Evolutionary conservation across 1,139 yeast genomes (phyloP).

Genomic region (Debaryomyces robertsiae): DNA sequence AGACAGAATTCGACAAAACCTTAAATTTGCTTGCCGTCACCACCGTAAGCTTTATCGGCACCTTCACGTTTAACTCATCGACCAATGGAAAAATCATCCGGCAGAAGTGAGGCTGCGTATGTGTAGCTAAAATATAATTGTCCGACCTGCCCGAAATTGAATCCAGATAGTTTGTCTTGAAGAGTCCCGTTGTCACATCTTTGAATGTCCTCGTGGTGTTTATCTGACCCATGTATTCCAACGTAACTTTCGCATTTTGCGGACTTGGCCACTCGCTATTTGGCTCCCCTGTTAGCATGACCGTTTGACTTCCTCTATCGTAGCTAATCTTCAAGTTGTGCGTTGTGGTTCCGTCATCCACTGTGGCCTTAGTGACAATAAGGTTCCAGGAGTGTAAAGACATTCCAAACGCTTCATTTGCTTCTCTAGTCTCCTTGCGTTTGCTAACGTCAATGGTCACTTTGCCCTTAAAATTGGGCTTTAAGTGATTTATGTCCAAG

Average conservation of each 20-base stretch:
- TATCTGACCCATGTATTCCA: constrained; percentile 54
- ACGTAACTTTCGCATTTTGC: constrained; percentile 5
- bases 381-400: constrained; percentile 34
- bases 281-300: constrained; percentile 22
- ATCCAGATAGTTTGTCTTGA: constrained; percentile 64
- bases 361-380: constrained; percentile 29
- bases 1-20: constrained; percentile 52
- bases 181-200: constrained; percentile 66
- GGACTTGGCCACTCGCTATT: constrained; percentile 12
- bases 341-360: constrained; percentile 14
- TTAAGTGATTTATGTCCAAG: constrained; percentile 48
- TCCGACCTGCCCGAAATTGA: constrained; percentile 47
- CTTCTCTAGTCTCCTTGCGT: constrained; percentile 26
- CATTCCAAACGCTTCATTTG: constrained; percentile 23
- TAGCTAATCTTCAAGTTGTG: constrained; percentile 33
- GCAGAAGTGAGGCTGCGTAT: constrained; percentile 69
- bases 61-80: constrained; percentile 61
- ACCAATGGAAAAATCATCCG: constrained; percentile 63
- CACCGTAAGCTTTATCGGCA: constrained; percentile 51
- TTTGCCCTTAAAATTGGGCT: constrained; percentile 59
- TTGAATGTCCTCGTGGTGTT: constrained; percentile 55
- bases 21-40: constrained; percentile 47
- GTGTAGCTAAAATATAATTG: constrained; percentile 62
- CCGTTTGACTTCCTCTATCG: constrained; percentile 42
- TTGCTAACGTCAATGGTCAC: constrained; percentile 34